Conservation (phyloP, 2,329 filamentous ascomycete genomes). For the Sporothrix globosa region DNA sequence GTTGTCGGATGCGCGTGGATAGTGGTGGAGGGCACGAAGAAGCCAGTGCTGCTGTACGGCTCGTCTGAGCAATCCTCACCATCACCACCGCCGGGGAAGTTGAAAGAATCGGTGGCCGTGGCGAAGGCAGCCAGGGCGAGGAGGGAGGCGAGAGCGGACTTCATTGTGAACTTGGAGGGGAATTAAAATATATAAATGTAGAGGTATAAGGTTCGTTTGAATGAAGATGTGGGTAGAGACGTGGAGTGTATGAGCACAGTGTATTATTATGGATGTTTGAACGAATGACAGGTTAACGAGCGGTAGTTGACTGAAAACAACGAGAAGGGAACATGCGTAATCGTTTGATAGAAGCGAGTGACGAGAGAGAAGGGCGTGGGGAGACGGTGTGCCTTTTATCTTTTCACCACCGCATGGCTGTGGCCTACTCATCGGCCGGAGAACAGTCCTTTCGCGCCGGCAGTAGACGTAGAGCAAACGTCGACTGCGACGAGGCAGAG, state of each 20-base stretch:
- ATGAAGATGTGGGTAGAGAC: no score
- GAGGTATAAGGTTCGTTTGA: not conserved
- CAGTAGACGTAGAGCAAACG: not conserved
- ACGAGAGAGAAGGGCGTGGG: not conserved
- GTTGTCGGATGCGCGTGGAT: not conserved
- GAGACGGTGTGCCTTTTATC: constrained; percentile 13
- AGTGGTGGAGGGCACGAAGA: not conserved
- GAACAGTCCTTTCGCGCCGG: not conserved
- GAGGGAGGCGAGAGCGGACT: constrained; percentile 30
- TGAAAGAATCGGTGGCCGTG: constrained; percentile 1
- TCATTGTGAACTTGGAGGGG: constrained; percentile 31
- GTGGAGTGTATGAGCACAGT: not conserved
- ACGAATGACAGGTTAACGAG: constrained; percentile 28
- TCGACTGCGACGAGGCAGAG: not conserved
- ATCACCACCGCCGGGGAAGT: not conserved
- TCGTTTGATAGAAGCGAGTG: not conserved
- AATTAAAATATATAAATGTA: not conserved
- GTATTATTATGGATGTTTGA: not conserved
- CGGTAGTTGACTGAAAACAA: not conserved
- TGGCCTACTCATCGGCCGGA: not conserved
- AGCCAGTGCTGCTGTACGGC: not conserved
- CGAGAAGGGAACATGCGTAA: not conserved
- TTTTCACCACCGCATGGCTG: not conserved
- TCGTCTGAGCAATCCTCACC: constrained; percentile 32
- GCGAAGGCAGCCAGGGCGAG: constrained; percentile 31